Conservation (phyloP, 2,329 filamentous ascomycete genomes). For the Aspergillus terreus region DNA sequence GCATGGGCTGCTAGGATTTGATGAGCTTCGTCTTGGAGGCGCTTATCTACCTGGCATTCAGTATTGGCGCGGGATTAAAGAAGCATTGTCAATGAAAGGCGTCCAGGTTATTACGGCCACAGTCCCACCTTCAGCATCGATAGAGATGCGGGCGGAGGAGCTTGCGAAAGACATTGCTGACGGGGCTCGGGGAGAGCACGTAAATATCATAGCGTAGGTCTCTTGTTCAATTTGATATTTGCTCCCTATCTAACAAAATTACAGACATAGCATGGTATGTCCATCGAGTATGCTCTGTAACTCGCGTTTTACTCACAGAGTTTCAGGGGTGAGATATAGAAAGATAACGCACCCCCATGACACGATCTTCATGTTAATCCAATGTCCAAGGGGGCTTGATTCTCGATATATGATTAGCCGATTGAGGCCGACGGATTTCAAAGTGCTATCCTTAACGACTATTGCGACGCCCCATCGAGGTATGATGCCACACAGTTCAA, state of each 20-base stretch:
- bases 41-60: conserved; percentile 54
- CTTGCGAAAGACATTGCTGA: conserved; percentile 51
- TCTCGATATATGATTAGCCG: conserved; percentile 62
- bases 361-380: conserved; percentile 7
- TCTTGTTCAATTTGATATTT: background rate
- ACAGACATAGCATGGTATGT: conserved; percentile 48
- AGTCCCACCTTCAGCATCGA: conserved; percentile 57
- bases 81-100: conserved; percentile 53
- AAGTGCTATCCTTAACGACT: conserved; percentile 67
- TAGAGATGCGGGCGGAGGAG: conserved; percentile 55
- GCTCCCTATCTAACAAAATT: conserved; percentile 1
- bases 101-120: conserved; percentile 60
- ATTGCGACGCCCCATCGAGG: conserved; percentile 60
- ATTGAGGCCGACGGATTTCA: conserved; percentile 61
- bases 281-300: background rate
- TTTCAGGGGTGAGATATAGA: conserved; percentile 30
- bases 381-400: conserved; percentile 54
- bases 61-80: conserved; percentile 63
- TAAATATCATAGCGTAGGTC: conserved; percentile 63
- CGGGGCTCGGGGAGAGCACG: conserved; percentile 53
- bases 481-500: conserved; percentile 16
- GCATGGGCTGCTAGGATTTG: conserved; percentile 64
- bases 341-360: background rate
- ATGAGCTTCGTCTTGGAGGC: conserved; percentile 56
- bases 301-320: conserved; percentile 6